Percentiles rank a stretch among this genome's conserved stretches.
phyloP scores from a whole-genome alignment of 1,284 basidiomycete species.

The Tylopilus sp. region DNA sequence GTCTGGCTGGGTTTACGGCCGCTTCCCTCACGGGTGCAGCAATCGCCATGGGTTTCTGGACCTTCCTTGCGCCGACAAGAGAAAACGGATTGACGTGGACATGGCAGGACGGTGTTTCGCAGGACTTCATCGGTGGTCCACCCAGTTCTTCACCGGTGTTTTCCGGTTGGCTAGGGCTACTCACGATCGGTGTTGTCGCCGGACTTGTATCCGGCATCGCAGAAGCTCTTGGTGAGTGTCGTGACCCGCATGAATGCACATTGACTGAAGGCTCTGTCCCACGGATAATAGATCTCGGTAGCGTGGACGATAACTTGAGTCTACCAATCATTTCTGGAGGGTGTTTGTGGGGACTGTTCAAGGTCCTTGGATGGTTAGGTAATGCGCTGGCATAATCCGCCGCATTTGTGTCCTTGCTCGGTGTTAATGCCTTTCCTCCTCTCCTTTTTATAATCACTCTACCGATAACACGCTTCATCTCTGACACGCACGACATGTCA shows the following conservation, averaged over 20 bases:
- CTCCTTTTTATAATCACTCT: background rate
- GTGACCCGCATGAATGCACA: slow-evolving; percentile 13
- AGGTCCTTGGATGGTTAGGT: slow-evolving; percentile 48
- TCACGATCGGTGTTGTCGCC: slow-evolving; percentile 69
- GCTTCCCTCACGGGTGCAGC: slow-evolving; percentile 82
- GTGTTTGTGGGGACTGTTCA: slow-evolving; percentile 81
- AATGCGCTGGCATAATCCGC: slow-evolving; percentile 28
- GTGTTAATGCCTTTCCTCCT: background rate
- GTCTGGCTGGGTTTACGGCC: slow-evolving; percentile 90
- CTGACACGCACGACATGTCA: background rate
- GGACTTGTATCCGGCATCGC: slow-evolving; percentile 86
- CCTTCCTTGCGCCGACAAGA: slow-evolving; percentile 63
- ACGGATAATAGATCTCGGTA: slow-evolving; percentile 79
- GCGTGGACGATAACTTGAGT: slow-evolving; percentile 93
- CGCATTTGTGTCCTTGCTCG: background rate
- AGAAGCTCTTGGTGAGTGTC: slow-evolving; percentile 82
- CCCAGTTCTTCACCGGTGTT: slow-evolving; percentile 20
- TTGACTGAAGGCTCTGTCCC: slow-evolving; percentile 19
- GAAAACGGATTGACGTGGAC: slow-evolving; percentile 61
- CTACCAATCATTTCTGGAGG: slow-evolving; percentile 92
- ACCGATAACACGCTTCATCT: background rate
- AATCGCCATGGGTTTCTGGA: slow-evolving; percentile 87
- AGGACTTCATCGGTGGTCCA: slow-evolving; percentile 26
- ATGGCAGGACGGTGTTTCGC: slow-evolving; percentile 57
- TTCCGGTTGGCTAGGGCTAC: slow-evolving; percentile 66